Evolutionary conservation across 208 protist genomes (phyloP), one percentile per base, ranked within the genome.

Genomic region (Acanthamoeba castellanii): DNA sequence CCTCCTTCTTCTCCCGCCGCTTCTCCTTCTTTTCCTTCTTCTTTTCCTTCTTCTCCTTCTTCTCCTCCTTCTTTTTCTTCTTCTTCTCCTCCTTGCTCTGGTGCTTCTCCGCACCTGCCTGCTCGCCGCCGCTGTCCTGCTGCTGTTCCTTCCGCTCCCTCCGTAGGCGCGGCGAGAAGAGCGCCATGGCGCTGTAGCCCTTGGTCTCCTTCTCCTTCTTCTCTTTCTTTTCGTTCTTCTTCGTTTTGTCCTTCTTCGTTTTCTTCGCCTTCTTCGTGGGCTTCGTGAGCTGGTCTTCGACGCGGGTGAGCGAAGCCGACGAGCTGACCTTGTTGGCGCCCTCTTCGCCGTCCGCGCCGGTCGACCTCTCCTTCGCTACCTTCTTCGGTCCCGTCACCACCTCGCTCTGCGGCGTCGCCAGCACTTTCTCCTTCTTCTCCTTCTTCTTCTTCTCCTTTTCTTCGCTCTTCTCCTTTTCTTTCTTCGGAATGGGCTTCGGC

Each of bases 391-490:
- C 8, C 64, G 64, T 32, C 27, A 34, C n/a, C 6, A 70, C n/a
- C 64, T 70, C 64, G 64, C 64, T 70, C 27, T 70, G 64, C 64
- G 64, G 64, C 14, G 64, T 70, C 27, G 64, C 64, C 64, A 70
- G 27, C 59, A 6, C 59, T 27, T 22, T 64, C 20, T 27, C 3
- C 59, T 64, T 16, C 3, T 16, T 3, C 59, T 64, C 18, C 20
- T 2, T 27, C 59, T 52, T 52, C 64, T 70, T 18, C 64, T 70
- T 32, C n/a, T 70, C n/a, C 64, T 70, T 70, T 18, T 70, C 64
- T 14, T 70, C 16, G 8, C 16, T 18, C 64, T 70, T 32, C 64
- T 70, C n/a, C 64, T 70, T 70, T 14, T 70, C 64, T 14, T 70
- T 70, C 64, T 70, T 18, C 68, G 13, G n/a, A n/a, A n/a, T 61